Percentiles rank a stretch among this genome's conserved stretches.
Conservation (phyloP, 208 protist genomes). For the Crithidia fasciculata region DNA sequence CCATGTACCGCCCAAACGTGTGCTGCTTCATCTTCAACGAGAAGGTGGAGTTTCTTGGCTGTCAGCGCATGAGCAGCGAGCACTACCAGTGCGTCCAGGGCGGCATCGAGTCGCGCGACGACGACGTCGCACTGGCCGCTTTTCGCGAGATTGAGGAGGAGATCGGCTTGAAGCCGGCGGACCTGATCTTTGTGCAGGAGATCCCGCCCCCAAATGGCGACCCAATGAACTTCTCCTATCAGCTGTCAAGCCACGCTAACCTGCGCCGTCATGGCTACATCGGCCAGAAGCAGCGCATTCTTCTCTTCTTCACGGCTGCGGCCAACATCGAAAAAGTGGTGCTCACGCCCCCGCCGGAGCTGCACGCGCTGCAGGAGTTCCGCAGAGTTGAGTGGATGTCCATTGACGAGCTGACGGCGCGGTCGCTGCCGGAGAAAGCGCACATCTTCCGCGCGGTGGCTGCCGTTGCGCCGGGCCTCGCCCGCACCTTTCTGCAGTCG, state of each 20-base stretch:
- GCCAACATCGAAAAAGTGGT: conserved; percentile 55
- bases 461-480: conserved; percentile 43
- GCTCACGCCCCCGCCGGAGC: conserved; percentile 57
- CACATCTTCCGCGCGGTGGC: conserved; percentile 69
- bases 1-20: conserved; percentile 86
- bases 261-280: conserved; percentile 68
- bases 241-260: conserved; percentile 51
- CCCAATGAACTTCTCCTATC: conserved; percentile 70
- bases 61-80: conserved; percentile 47
- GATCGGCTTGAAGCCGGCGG: conserved; percentile 56
- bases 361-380: conserved; percentile 63
- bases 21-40: conserved; percentile 82
- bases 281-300: conserved; percentile 79
- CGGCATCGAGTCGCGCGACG: conserved; percentile 68
- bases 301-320: conserved; percentile 70
- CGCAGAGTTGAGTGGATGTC: conserved; percentile 55
- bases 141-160: conserved; percentile 80
- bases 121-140: conserved; percentile 57
- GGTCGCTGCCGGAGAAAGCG: conserved; percentile 50
- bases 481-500: conserved; percentile 40
- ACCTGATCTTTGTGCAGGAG: conserved; percentile 71
- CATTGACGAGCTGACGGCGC: conserved; percentile 32
- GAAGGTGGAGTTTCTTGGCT: conserved; percentile 62
- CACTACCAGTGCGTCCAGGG: conserved; percentile 81
- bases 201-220: conserved; percentile 68